Evolutionary conservation across 441 rosid genomes (phyloP).

Genomic region (Sinapis alba): DNA sequence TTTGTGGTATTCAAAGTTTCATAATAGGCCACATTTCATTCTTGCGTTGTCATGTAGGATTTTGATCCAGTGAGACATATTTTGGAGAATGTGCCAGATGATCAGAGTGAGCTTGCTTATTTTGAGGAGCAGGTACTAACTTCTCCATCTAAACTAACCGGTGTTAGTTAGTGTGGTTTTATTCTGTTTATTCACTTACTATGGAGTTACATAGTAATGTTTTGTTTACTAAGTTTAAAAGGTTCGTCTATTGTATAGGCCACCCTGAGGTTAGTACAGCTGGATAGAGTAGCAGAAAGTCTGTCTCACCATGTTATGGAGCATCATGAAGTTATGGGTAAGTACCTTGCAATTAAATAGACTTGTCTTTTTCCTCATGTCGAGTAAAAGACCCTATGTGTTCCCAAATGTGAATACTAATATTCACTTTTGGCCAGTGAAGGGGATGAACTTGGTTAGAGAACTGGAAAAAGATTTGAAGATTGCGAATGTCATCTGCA

Average conservation of each 20-base stretch:
- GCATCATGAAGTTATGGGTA: constrained; percentile 99
- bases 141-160: not conserved
- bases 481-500: constrained; percentile 95
- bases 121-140: constrained; percentile 84
- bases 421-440: constrained; percentile 80
- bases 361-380: not conserved
- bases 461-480: constrained; percentile 97
- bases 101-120: constrained; percentile 64
- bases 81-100: constrained; percentile 76
- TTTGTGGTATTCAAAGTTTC: too few species aligned
- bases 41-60: constrained; percentile 48
- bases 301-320: constrained; percentile 89
- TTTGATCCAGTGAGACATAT: constrained; percentile 87
- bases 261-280: constrained; percentile 77
- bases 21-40: not conserved
- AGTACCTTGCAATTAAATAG: constrained; percentile 32
- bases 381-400: not conserved
- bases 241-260: constrained; percentile 60
- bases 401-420: constrained; percentile 11
- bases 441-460: constrained; percentile 98
- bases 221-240: not conserved
- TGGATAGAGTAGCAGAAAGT: constrained; percentile 83
- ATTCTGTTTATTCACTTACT: not conserved
- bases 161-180: not conserved
- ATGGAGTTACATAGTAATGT: too few species aligned